Evolutionary conservation across 179 eudicot species (phyloP).

Genomic region (Drosera spatulata): DNA sequence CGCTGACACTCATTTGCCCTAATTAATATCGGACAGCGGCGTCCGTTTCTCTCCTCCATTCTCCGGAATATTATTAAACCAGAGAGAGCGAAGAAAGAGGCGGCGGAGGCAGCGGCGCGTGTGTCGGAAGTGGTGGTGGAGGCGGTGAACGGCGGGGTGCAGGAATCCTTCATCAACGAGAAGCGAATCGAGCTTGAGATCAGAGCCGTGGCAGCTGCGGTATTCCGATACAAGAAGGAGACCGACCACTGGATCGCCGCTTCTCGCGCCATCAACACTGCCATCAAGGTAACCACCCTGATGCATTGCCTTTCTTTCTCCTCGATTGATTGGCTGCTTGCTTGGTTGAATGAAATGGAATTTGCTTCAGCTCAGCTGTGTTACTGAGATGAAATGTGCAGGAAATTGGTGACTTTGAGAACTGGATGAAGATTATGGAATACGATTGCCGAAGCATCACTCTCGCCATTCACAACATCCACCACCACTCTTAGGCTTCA

Average conservation of each 20-base stretch:
- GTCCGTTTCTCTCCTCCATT: background rate
- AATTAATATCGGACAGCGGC: no score
- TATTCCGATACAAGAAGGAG: constrained; percentile 52
- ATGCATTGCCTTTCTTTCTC: background rate
- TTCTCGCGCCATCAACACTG: constrained; percentile 58
- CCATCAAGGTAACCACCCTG: constrained; percentile 40
- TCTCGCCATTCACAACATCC: constrained; percentile 76
- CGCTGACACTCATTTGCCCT: background rate
- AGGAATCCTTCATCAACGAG: constrained; percentile 67
- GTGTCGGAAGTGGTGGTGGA: constrained; percentile 69
- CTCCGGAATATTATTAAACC: background rate
- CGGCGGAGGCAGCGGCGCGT: constrained; percentile 35
- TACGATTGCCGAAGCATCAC: constrained; percentile 67
- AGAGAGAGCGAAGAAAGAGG: constrained; percentile 79
- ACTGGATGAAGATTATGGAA: constrained; percentile 96
- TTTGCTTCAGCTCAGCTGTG: background rate
- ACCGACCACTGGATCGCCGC: constrained; percentile 81
- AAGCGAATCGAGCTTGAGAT: constrained; percentile 76
- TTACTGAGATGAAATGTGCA: constrained; percentile 2
- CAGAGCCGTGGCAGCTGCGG: constrained; percentile 40
- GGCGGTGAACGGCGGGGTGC: constrained; percentile 70
- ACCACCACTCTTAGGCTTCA: constrained; percentile 14
- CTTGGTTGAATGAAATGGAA: background rate
- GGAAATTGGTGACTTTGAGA: constrained; percentile 98
- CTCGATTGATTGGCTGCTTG: no score